Evolutionary conservation across 1,284 basidiomycete species (phyloP).

Genomic region (Albatrellus sp.): DNA sequence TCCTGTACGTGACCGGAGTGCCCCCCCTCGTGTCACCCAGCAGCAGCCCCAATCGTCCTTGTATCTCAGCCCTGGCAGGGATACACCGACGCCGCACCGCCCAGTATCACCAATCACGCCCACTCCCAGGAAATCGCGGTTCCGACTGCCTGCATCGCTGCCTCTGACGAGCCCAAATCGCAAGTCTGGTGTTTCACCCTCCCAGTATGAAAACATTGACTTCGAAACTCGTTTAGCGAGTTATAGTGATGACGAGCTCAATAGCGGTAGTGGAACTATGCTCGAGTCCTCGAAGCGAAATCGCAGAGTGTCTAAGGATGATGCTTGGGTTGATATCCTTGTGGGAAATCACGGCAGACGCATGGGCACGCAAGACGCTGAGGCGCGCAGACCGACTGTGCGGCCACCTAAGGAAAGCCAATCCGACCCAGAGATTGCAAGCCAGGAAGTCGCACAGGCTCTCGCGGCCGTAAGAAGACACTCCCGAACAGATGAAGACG

Average conservation of each 20-base stretch:
- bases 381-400: constrained; percentile 22
- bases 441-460: constrained; percentile 59
- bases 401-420: constrained; percentile 22
- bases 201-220: constrained; percentile 59
- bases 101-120: constrained; percentile 1
- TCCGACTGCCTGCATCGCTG: constrained; percentile 39
- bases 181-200: constrained; percentile 39
- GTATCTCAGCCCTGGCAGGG: constrained; percentile 6
- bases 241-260: constrained; percentile 48
- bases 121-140: constrained; percentile 28
- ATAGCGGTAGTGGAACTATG: constrained; percentile 15
- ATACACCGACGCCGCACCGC: constrained; percentile 9
- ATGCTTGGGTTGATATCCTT: constrained; percentile 78
- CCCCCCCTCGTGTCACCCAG: constrained; percentile 7
- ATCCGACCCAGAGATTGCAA: constrained; percentile 59
- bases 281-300: constrained; percentile 28
- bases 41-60: constrained; percentile 3
- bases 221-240: constrained; percentile 63
- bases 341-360: constrained; percentile 53
- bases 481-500: constrained; percentile 33
- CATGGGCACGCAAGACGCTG: constrained; percentile 47
- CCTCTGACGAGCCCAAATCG: constrained; percentile 29
- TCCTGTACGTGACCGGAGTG: constrained; percentile 8
- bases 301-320: constrained; percentile 45
- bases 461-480: constrained; percentile 49